Percentiles rank a stretch among this genome's conserved stretches.
Conservation (phyloP, 116 monocot species). For the Thalassia testudinum region DNA sequence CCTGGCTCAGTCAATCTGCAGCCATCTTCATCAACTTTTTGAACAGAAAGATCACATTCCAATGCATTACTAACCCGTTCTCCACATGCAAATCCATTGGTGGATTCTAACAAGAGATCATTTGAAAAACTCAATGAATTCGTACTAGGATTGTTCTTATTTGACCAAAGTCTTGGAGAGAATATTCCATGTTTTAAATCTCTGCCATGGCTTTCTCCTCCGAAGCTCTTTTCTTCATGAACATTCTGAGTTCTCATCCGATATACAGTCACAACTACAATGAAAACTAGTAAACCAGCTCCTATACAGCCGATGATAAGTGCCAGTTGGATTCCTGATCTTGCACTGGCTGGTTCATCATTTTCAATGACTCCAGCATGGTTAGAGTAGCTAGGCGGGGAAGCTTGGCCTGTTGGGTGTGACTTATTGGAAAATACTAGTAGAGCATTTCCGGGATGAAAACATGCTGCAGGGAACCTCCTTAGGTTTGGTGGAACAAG, state of each 20-base stretch:
- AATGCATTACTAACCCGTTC: slow-evolving; percentile 33
- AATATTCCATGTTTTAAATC: slow-evolving; percentile 40
- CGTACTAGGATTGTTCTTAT: background rate
- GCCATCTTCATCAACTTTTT: slow-evolving; percentile 10
- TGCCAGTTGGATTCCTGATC: slow-evolving; percentile 24
- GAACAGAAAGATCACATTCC: slow-evolving; percentile 37
- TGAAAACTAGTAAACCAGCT: slow-evolving; percentile 32
- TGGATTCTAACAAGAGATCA: slow-evolving; percentile 48
- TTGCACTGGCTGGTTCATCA: background rate
- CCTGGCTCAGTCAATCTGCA: slow-evolving; percentile 7
- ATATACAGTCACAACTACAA: slow-evolving; percentile 43
- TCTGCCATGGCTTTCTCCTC: slow-evolving; percentile 20
- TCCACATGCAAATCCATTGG: slow-evolving; percentile 34
- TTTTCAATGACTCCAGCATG: slow-evolving; percentile 4
- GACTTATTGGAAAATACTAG: slow-evolving; percentile 27
- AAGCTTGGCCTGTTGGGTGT: background rate
- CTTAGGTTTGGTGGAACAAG: slow-evolving; percentile 10
- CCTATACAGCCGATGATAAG: slow-evolving; percentile 63
- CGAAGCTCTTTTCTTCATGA: slow-evolving; percentile 33
- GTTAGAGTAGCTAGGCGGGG: slow-evolving; percentile 12
- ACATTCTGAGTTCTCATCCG: slow-evolving; percentile 39
- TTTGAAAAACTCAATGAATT: slow-evolving; percentile 52
- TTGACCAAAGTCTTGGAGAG: slow-evolving; percentile 11
- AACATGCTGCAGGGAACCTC: slow-evolving; percentile 4
- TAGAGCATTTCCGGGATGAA: slow-evolving; percentile 68